Evolutionary conservation across 2,329 filamentous ascomycete species (phyloP).

Genomic region (Pyricularia grisea): DNA sequence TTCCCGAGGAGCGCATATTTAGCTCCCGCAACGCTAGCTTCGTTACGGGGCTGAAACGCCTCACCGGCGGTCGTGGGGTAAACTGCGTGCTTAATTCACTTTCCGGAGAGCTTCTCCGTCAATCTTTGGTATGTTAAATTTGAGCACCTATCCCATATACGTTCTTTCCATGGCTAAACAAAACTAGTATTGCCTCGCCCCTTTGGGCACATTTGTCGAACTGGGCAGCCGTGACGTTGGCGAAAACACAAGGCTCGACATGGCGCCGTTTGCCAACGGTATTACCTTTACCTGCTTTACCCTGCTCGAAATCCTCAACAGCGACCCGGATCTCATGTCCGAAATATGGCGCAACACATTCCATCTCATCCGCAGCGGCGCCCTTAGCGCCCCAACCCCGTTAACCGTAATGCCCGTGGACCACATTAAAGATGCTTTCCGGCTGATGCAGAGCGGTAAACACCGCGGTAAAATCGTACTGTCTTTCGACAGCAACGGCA

Average conservation of each 20-base stretch:
- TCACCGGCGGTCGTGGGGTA: neutral
- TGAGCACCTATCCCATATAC: neutral
- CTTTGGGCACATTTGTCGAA: slow-evolving; percentile 1
- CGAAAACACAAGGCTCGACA: neutral
- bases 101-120: slow-evolving; percentile 1
- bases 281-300: neutral
- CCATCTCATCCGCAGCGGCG: neutral
- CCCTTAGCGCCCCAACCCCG: neutral
- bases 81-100: slow-evolving; percentile 5
- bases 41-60: slow-evolving; percentile 14
- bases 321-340: neutral
- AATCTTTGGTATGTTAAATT: neutral
- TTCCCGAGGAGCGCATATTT: slow-evolving; percentile 24
- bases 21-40: slow-evolving; percentile 21
- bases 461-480: slow-evolving; percentile 2
- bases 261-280: neutral
- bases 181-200: slow-evolving; percentile 13
- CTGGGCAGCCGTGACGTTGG: neutral
- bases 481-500: neutral
- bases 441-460: slow-evolving; percentile 1
- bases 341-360: neutral
- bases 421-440: neutral
- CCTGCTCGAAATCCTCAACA: neutral
- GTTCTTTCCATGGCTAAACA: slow-evolving; percentile 8
- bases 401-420: neutral